Base-by-base conservation (phyloP, 177 flowering plant species). In the Vitis hybrid region DNA sequence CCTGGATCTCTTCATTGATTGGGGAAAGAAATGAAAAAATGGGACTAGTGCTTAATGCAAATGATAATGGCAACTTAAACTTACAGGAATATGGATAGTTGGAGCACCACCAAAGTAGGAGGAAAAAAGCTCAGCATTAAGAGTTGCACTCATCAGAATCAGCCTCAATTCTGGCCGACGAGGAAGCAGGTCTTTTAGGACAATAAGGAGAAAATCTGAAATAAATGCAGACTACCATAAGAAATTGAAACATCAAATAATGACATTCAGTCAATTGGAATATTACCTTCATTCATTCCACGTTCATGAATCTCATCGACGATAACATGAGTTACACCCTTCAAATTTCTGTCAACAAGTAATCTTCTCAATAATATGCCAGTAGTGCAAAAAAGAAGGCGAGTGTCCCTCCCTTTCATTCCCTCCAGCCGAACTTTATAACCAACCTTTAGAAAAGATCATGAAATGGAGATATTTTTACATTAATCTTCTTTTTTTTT, bases 291-390 rank as follows among this genome's bases (percentile, higher is more conserved):
- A 87, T 96, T 93, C 90, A 93, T 93, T 62, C 99, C 99, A 85
- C 97, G 97, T 73, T 96, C 99, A 77, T 96, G 98, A 75, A 96
- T 93, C 82, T 96, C 99, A 81, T 96, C 99, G 66, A 96, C 93
- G 70, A 93, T 85, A 65, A 96, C 97, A 83, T 96, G 98, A 73
- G 88, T 88, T 58, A 92, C 89, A 73, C 97, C 98, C 71, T 84
- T 89, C 82, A 96, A 79, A 71, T 73, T 85, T 80, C 92, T 82
- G 72, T 96, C 99, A 74, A 83, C 85, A 31, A 90, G 88, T 78
- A 96, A 83, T 77, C 98, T 85, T 79, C 99, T 85, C 77, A 96
- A 82, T 76, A 96, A 73, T 72, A 96, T 83, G 64, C 97, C 98
- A 50, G 99, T 93, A 50, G 99, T 96, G 85, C 99, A 96, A 79